Evolutionary conservation across 345 rosid species (phyloP), one percentile per base, ranked within the genome.

Genomic region (Pugionium cornutum): DNA sequence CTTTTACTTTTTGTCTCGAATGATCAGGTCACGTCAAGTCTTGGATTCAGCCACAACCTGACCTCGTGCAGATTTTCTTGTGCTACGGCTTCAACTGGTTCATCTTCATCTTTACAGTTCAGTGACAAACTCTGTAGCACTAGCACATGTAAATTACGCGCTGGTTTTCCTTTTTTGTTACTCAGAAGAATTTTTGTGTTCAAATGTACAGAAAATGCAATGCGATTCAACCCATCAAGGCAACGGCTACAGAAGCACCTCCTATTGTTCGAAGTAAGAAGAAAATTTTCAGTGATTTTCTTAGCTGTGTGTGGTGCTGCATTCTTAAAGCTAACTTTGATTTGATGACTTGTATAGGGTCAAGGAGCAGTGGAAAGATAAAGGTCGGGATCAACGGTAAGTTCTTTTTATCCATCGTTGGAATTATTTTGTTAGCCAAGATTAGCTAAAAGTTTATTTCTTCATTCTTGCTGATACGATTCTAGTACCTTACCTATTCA

Each of bases 321-420:
- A 48, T 53, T 10, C 53, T 77, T 44, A 56, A 9, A 49, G 11
- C 33, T 53, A 37, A 42, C 29, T 72, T 46, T 67, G 40, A 49
- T 45, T 62, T 66, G 28, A 56, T 73, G 50, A 18, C 62, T 70
- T 63, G 29, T 53, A 3, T 71, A 92, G 98, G 67, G 72, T 64
- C 88, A 29, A 59, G 70, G 46, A 77, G 77, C 61, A 72, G 79
- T 50, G 85, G 87, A 47, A 86, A 74, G 77, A 87, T 87, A 47
- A 87, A 79, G 84, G 57, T 89, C 36, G 97, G 97, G 75, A 89
- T 92, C 75, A 87, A 87, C 65, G 98, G 98, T 89, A 84, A 53
- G 78, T 63, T 61, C 51, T 61, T 39, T 50, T 55, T 35, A 59
- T 61, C 34, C 7, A 6, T 18, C 60, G 28, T 9, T 60, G 32